phyloP scores from a whole-genome alignment of 495 filamentous ascomycete genomes.

The Podospora australis region DNA sequence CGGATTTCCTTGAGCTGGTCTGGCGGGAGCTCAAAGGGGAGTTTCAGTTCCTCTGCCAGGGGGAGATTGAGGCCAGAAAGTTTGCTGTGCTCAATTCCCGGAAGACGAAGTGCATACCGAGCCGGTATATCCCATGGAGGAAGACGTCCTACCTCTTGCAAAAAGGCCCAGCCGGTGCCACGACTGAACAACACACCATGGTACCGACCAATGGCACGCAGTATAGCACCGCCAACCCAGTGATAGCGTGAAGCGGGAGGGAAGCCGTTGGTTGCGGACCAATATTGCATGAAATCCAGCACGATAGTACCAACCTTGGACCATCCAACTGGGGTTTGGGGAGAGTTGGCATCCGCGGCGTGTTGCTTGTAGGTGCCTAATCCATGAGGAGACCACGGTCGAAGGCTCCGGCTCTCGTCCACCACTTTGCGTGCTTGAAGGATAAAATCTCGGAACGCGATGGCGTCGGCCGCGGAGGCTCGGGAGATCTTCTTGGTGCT shows the following conservation, averaged over 20 bases:
- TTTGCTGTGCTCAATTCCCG: slow-evolving; percentile 42
- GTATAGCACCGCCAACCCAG: slow-evolving; percentile 60
- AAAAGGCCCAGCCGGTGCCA: slow-evolving; percentile 57
- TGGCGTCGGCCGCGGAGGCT: neutral
- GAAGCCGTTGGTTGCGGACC: slow-evolving; percentile 52
- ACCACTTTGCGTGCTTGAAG: slow-evolving; percentile 59
- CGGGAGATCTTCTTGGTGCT: neutral
- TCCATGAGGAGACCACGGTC: slow-evolving; percentile 53
- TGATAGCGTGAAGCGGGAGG: slow-evolving; percentile 40
- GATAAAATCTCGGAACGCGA: slow-evolving; percentile 45
- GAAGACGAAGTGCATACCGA: slow-evolving; percentile 55
- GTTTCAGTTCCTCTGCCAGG: slow-evolving; percentile 21
- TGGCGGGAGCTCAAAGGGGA: slow-evolving; percentile 13
- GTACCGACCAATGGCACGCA: slow-evolving; percentile 69
- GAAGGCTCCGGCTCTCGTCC: slow-evolving; percentile 54
- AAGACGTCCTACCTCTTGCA: slow-evolving; percentile 82
- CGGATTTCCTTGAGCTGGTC: slow-evolving; percentile 54
- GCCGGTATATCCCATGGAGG: slow-evolving; percentile 71
- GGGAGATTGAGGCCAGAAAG: slow-evolving; percentile 18
- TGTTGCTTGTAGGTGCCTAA: slow-evolving; percentile 40
- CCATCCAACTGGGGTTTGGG: slow-evolving; percentile 28
- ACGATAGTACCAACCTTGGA: slow-evolving; percentile 48
- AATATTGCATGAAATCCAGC: slow-evolving; percentile 65
- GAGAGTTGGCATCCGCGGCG: slow-evolving; percentile 3
- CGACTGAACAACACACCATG: slow-evolving; percentile 46